Evolutionary conservation across 2,329 filamentous ascomycete species (phyloP), one percentile per base, ranked within the genome.

Genomic region (Fusarium robinianum): DNA sequence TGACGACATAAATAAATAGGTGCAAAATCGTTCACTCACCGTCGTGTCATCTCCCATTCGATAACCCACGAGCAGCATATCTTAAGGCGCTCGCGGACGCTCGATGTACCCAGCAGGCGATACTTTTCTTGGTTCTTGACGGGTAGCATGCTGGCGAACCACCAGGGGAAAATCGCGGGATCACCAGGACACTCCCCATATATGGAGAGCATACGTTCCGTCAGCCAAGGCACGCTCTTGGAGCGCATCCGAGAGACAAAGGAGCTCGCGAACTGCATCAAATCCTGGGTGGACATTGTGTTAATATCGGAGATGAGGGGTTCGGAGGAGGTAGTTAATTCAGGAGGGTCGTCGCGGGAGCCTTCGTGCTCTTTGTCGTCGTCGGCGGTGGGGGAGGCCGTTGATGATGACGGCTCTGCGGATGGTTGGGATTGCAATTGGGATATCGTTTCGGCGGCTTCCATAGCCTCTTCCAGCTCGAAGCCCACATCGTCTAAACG

Each of bases 111-210:
- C 10, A 96, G 70, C 14, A 96, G 71, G 9, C 79, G 75, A 56
- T 95, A 95, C 64, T 92, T 95, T 59, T 94, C 86, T 18, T 82
- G 72, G 17, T 94, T 87, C 10, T 80, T 78, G 24, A 94, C 83
- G 0, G 90, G 90, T 9, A 95, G 68, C 14, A 94, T 83, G 61
- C 83, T 88, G 8, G 87, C 90, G 55, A 96, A 86, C 91, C 91
- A 96, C 78, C 90, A 96, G 0, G 90, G 88, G 55, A 96, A 94
- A 2, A 81, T 66, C 3, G 84, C 84, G 1, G 89, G 84, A 60
- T 95, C 88, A 11, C 80, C 74, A 0, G 90, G 90, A 14, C 85
- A 85, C 45, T 87, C 81, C 9, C 90, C 90, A 54, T 92, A 94
- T 5, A 87, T 83, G 21, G 81, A 72, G 19, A 91, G 72, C 22